Base-by-base conservation (phyloP, 495 filamentous ascomycete genomes). In the Pyrenopolyporus hunteri region DNA sequence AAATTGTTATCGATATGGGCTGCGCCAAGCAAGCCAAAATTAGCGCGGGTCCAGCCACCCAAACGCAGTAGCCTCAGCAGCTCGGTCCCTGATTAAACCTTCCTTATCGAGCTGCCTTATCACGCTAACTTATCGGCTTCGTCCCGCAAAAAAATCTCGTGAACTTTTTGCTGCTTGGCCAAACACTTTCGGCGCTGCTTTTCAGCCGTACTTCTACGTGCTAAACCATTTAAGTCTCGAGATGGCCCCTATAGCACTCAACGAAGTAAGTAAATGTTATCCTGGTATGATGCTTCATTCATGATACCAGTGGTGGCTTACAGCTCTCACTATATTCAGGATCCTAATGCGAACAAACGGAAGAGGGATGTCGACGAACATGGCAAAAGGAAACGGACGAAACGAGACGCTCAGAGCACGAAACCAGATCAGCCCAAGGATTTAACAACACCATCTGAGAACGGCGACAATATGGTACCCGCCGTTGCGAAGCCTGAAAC, bases 51-150 rank as follows among this genome's bases (percentile, higher is more conserved):
- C 20, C 20, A 35, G 16, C 6, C 13, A 16, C 28, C 40, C 8
- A 20, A 29, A 35, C 29, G 16, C 25, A 29, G 37, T 14, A 36
- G 28, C n/a, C 11, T 6, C n/a, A 9, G 9, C 4, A 10, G n/a
- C n/a, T n/a, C n/a, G n/a, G n/a, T n/a, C n/a, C n/a, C n/a, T n/a
- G n/a, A n/a, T n/a, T n/a, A 43, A 55, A 59, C 47, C 17, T 42
- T 52, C 46, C 56, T 70, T 67, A 67, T 70, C 64, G 31, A 16
- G 2, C 6, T 47, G 7, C 17, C 53, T 67, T 70, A 70, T 70
- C 67, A 32, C 10, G 26, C n/a, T n/a, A n/a, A n/a, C n/a, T n/a
- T n/a, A n/a, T n/a, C n/a, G n/a, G n/a, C n/a, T n/a, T 28, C n/a
- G 60, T 58, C 60, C 64, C 64, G 58, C 64, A 57, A 63, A 63